Base-by-base conservation (phyloP, 768 basidiomycete genomes). In the Hygrocybe coccinea region DNA sequence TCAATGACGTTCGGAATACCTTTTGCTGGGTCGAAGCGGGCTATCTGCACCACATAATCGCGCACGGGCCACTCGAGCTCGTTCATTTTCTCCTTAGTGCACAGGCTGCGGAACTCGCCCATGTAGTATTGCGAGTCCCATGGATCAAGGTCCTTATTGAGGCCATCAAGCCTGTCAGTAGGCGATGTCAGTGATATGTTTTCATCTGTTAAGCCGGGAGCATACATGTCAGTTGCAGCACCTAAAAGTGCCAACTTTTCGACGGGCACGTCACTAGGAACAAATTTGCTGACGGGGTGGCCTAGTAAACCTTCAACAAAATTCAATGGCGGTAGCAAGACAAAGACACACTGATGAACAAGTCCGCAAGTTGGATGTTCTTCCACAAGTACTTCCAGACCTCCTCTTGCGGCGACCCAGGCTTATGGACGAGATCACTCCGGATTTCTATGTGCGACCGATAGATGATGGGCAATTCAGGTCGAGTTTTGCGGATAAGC, bases 341-440 rank as follows among this genome's bases (percentile, higher is more conserved):
- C 37, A 52, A 22, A 53, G 11, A 72, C 79, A 62, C 56, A 85
- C 87, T 84, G 82, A 95, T 87, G 76, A 95, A 97, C 64, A 95
- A 70, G 74, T 97, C 94, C 41, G 90, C 87, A 29, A 86, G 78
- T 67, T 91, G 79, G 65, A 97, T 92, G 70, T 90, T 93, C 62
- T 91, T 86, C 87, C 89, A 97, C 12, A 97, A 80, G 71, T 93
- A 97, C 64, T 94, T 82, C 93, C 94, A 97, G 15, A 95, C 92
- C 62, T 89, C 87, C 65, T 87, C 84, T 65, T 95, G 92, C 19
- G 91, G 89, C 11, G 91, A 92, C 29, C 85, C 87, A 21, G 83
- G 74, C 22, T 83, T 77, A 68, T 93, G 89, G 21, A 91, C 84
- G 39, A 97, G 85, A 67, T 94, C 89, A 61, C 87, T 87, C 47